A percentile compares a stretch with the other conserved stretches of the same genome.
Evolutionary conservation across 768 basidiomycete species (phyloP).

Genomic region (Mycena rosella): DNA sequence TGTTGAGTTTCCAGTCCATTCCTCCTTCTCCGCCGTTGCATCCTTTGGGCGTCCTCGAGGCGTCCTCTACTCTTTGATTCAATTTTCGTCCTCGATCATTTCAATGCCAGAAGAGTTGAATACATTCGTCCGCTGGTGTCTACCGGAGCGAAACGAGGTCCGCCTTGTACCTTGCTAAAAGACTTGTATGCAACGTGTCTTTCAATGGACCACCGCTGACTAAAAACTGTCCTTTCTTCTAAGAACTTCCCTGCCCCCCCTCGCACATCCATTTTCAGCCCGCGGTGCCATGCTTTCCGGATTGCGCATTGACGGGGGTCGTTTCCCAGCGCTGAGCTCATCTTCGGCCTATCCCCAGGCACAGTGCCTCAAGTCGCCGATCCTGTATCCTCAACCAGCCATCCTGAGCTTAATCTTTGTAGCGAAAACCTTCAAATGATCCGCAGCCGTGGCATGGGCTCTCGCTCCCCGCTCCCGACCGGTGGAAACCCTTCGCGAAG

Average conservation of each 20-base stretch:
- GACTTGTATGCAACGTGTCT: conserved; percentile 9
- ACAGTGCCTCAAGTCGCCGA: conserved; percentile 1
- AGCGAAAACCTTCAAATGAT: conserved; percentile 12
- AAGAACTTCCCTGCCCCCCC: conserved; percentile 10
- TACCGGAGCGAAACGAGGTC: no score
- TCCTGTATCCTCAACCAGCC: conserved; percentile 9
- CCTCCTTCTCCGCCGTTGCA: no score
- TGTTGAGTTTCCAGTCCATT: no score
- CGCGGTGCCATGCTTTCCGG: neutral
- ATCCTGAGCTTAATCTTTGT: conserved; percentile 10
- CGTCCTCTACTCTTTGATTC: no score
- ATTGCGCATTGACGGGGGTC: conserved; percentile 1
- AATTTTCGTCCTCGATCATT: no score
- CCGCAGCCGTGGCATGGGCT: conserved; percentile 12
- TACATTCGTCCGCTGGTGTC: no score
- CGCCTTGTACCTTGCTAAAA: neutral
- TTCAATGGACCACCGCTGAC: conserved; percentile 11
- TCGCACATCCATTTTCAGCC: conserved; percentile 2
- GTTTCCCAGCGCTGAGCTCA: conserved; percentile 3
- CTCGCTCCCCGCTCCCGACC: conserved; percentile 16
- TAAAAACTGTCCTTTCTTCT: conserved; percentile 9
- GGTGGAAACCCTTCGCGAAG: conserved; percentile 8
- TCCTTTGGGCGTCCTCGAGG: no score
- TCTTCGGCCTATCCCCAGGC: conserved; percentile 12
- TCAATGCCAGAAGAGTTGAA: no score